Evolutionary conservation across 2,329 filamentous ascomycete genomes (phyloP), one percentile per base, ranked within the genome.

Genomic region (Dothistroma pini): DNA sequence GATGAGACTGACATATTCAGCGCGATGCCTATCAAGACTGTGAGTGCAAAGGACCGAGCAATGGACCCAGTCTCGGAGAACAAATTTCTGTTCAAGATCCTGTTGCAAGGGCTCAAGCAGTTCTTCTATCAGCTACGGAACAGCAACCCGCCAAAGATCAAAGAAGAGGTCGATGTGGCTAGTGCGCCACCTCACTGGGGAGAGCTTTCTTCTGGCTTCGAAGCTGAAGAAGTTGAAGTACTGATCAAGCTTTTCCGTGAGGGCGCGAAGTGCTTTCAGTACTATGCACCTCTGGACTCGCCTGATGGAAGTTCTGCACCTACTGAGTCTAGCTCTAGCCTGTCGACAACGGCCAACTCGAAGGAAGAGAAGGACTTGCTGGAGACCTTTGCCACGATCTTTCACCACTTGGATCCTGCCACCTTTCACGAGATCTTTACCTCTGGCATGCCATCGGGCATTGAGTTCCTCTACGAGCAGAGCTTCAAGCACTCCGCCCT

Each of bases 1-100:
- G 96, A 99, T 70, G 93, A 97, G 76, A 93, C 95, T 47, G 96
- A 99, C 75, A 97, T 99, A 53, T 99, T 97, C 77, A 90, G 86
- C 50, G 95, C 95, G 1, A 95, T 93, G 72, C 96, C 95, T 0
- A 97, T 99, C 77, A 97, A 96, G 77, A 95, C 91, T 0, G 90
- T 91, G 0, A 97, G 95, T 70, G 90, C 92, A 8, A 86, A 93
- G 53, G 95, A 99, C 67, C 85, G 93, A 62, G 91, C 89, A 59
- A 88, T 89, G 14, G 93, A 97, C 72, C 93, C 95, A 0, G 92
- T 99, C 16, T 87, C 87, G 2, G 96, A 99, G 75, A 99, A 99
- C 80, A 96, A 97, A 72, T 97, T 99, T 69, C 79, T 99, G 4
- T 99, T 99, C 79, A 93, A 93, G 75, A 99, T 96, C 67, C 80